phyloP scores from a whole-genome alignment of 2,329 filamentous ascomycete genomes.

The Colletotrichum musicola region DNA sequence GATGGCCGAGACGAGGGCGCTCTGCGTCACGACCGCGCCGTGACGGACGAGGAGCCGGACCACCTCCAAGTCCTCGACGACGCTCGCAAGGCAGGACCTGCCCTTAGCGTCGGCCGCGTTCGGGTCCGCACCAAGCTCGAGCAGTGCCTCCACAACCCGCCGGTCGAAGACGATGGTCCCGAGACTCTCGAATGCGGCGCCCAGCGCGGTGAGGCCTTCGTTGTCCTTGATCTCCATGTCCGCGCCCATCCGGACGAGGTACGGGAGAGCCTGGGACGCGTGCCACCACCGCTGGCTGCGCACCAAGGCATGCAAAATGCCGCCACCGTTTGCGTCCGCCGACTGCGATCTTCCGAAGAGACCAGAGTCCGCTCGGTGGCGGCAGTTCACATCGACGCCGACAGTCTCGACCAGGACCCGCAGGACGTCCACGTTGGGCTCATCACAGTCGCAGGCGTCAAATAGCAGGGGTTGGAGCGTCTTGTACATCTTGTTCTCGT shows the following conservation, averaged over 20 bases:
- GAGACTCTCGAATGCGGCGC: not conserved
- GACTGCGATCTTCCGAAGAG: not conserved
- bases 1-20: not conserved
- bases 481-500: not conserved
- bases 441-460: constrained; percentile 44
- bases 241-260: constrained; percentile 4
- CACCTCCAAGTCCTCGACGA: not conserved
- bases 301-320: not conserved
- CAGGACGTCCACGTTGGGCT: constrained; percentile 52
- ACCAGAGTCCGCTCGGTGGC: not conserved
- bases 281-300: constrained; percentile 23
- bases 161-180: not conserved
- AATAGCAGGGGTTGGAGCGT: constrained; percentile 42
- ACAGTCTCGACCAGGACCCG: constrained; percentile 50
- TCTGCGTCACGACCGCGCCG: not conserved
- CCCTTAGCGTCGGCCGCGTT: not conserved
- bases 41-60: not conserved
- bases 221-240: not conserved
- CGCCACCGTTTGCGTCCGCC: not conserved
- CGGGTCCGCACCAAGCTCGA: constrained; percentile 5
- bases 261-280: constrained; percentile 2
- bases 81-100: constrained; percentile 10
- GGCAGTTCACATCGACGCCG: constrained; percentile 46
- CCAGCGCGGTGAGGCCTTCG: not conserved
- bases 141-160: constrained; percentile 1